phyloP scores from a whole-genome alignment of 192 early-diverging fungal species.

The Spizellomyces punctatus region DNA sequence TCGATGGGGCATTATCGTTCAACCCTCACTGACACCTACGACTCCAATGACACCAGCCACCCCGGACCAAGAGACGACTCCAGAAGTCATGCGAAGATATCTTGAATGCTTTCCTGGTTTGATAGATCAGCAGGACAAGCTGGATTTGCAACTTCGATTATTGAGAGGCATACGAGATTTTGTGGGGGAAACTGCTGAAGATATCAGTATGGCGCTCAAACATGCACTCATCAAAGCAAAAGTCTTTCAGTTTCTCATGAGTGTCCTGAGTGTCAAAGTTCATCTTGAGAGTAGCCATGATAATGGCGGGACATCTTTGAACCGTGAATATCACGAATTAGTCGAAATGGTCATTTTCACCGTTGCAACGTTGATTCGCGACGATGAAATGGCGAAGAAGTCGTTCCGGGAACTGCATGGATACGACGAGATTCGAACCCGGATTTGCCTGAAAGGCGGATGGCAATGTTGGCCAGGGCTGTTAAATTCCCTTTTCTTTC shows the following conservation, averaged over 20 bases:
- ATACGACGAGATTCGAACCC: slow-evolving; percentile 35
- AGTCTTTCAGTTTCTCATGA: slow-evolving; percentile 16
- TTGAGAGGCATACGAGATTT: slow-evolving; percentile 1
- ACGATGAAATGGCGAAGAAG: slow-evolving; percentile 25
- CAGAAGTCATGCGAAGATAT: slow-evolving; percentile 24
- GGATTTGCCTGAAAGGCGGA: slow-evolving; percentile 30
- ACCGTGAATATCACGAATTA: not conserved
- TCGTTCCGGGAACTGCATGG: slow-evolving; percentile 33
- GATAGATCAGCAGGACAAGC: not conserved
- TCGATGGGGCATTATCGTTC: not conserved
- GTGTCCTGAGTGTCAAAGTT: slow-evolving; percentile 24
- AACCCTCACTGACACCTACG: not conserved
- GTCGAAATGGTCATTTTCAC: slow-evolving; percentile 31
- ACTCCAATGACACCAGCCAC: not conserved
- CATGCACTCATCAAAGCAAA: slow-evolving; percentile 10
- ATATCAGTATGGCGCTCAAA: not conserved
- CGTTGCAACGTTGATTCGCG: slow-evolving; percentile 23
- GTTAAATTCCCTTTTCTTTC: slow-evolving; percentile 31
- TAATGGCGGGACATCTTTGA: not conserved
- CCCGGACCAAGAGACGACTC: slow-evolving; percentile 17
- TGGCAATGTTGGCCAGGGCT: slow-evolving; percentile 28
- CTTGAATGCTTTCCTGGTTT: slow-evolving; percentile 23
- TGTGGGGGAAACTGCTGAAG: not conserved
- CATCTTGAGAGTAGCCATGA: not conserved
- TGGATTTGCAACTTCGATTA: slow-evolving; percentile 10